Evolutionary conservation across 2,329 filamentous ascomycete genomes (phyloP), one percentile per base, ranked within the genome.

Genomic region (Fusarium algeriense): DNA sequence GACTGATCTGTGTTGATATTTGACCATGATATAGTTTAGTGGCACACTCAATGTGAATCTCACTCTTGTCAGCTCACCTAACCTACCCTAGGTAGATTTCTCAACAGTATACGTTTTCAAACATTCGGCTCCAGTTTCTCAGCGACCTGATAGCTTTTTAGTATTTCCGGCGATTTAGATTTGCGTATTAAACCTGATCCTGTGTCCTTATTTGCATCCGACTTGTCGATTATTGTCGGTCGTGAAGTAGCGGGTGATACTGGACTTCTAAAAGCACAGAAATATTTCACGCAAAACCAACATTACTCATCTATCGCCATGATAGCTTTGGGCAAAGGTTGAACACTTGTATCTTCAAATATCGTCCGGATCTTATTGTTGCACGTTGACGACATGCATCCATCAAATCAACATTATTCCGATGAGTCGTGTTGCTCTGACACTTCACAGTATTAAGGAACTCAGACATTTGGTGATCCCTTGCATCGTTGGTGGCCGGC

Each of bases 401-500:
- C 23, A 23, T 23, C 23, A 23, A 23, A 23, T 23, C 23, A 23
- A 23, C 23, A 23, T 26, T n/a, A 35, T 7, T 14, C 13, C 15
- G 13, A 26, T 14, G 20, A 37, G 14, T 35, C 14, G 17, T 38
- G 10, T 43, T 50, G 37, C 26, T 35, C 41, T 26, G 13, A 20
- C 37, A 37, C 48, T 37, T 34, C 40, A 43, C 30, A 52, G 38
- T 5, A 58, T 23, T 28, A 5, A 20, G 14, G 20, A 40, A 35
- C 37, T 19, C 14, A 45, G 44, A 59, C 53, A 64, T 40, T 17
- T 38, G 17, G 23, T 53, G 38, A 52, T 23, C 45, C 56, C 37
- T 70, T 57, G 26, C 46, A 49, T 53, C 32, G 40, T 23, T 52
- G 17, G 20, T 46, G 28, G 50, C 23, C 5, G 40, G 41, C 48